Conservation (phyloP, 2,329 filamentous ascomycete species). For the Fusarium fracticaudum region DNA sequence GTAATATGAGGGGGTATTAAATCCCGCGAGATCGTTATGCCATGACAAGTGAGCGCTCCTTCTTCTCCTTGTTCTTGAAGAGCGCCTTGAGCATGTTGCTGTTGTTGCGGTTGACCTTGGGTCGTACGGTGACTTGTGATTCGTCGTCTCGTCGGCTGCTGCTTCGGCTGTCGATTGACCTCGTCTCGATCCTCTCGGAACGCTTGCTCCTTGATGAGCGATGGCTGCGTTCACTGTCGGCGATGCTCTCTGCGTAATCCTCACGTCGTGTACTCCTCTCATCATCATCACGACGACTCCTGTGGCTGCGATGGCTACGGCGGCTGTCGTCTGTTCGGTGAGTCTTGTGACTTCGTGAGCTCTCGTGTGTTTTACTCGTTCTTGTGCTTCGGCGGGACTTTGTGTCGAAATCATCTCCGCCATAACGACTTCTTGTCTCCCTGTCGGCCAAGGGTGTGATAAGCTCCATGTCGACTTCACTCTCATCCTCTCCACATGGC, state of each 20-base stretch:
- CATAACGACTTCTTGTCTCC: conserved; percentile 50
- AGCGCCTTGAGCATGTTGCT: conserved; percentile 66
- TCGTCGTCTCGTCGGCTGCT: conserved; percentile 46
- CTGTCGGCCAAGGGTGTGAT: conserved; percentile 66
- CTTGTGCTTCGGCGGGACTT: conserved; percentile 49
- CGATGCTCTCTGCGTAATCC: conserved; percentile 48
- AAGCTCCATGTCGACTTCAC: conserved; percentile 63
- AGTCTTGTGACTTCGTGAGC: conserved; percentile 42
- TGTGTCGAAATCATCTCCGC: conserved; percentile 53
- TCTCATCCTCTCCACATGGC: conserved; percentile 57
- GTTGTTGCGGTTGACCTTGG: conserved; percentile 58
- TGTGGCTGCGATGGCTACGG: conserved; percentile 40
- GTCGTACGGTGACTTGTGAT: conserved; percentile 52
- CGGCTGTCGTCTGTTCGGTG: conserved; percentile 44
- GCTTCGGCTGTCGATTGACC: conserved; percentile 51
- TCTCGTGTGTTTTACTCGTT: conserved; percentile 45
- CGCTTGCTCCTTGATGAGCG: conserved; percentile 47
- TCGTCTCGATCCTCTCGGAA: conserved; percentile 45
- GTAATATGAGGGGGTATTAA: background rate
- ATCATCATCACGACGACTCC: conserved; percentile 39
- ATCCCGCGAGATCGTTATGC: conserved; percentile 32
- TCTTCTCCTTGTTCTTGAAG: conserved; percentile 66
- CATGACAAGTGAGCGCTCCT: conserved; percentile 47
- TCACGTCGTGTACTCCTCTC: conserved; percentile 34
- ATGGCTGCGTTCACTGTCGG: conserved; percentile 50